A percentile compares a stretch with the other conserved stretches of the same genome.
These are phyloP conservation scores for Morella rubra DNA, from an alignment of 306 rosid species.

Conservation along the genomic window DNA sequence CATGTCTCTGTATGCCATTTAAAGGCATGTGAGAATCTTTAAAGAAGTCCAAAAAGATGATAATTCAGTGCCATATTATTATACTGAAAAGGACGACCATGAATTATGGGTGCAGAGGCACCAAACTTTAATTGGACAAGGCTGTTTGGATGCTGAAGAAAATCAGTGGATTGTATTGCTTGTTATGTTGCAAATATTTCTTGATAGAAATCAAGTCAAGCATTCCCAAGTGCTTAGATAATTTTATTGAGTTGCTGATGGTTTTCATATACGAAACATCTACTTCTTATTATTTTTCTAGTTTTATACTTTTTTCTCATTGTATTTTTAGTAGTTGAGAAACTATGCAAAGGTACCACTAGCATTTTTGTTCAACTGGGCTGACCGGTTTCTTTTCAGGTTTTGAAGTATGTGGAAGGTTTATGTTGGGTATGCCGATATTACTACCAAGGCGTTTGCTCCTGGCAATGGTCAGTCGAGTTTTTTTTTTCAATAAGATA, in stretches of 20 bases:
- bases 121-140: background rate
- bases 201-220: background rate
- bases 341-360: background rate
- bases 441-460: slow-evolving; percentile 96
- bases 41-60: background rate
- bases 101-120: background rate
- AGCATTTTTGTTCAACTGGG: background rate
- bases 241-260: background rate
- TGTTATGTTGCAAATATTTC: background rate
- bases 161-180: background rate
- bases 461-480: slow-evolving; percentile 84
- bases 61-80: background rate
- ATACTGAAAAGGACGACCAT: background rate
- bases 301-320: background rate
- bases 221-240: background rate
- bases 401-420: slow-evolving; percentile 89
- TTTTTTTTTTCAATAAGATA: slow-evolving; percentile 6
- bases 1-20: background rate
- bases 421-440: slow-evolving; percentile 97
- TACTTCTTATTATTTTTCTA: background rate
- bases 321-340: background rate
- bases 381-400: slow-evolving; percentile 45
- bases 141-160: background rate
- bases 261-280: background rate
- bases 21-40: background rate